Evolutionary conservation across 1,284 basidiomycete species (phyloP).

Genomic region (Fomitopsis palustris): DNA sequence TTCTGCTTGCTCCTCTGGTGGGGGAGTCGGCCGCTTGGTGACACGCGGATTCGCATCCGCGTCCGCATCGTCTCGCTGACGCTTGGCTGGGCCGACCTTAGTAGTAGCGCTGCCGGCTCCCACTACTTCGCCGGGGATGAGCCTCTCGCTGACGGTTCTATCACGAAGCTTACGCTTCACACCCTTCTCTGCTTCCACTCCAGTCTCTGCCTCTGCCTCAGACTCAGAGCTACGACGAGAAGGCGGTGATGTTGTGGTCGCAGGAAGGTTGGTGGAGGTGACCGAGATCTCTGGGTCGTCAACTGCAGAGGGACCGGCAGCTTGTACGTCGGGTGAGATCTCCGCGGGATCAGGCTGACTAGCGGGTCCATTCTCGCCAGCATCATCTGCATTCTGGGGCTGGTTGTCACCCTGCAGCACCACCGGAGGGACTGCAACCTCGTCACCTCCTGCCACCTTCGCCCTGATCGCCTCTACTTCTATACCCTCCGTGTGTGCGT

Average conservation of each 20-base stretch:
- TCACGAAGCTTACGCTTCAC: constrained; percentile 62
- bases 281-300: constrained; percentile 7
- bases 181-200: constrained; percentile 52
- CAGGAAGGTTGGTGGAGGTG: constrained; percentile 1
- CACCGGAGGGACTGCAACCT: constrained; percentile 6
- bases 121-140: constrained; percentile 19
- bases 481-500: background rate
- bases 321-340: constrained; percentile 18
- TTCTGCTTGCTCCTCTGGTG: constrained; percentile 39
- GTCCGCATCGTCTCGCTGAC: constrained; percentile 52
- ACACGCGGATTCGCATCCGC: constrained; percentile 57
- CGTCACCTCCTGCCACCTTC: constrained; percentile 8
- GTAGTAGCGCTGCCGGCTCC: constrained; percentile 7
- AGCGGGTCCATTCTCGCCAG: constrained; percentile 21
- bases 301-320: constrained; percentile 6
- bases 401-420: constrained; percentile 18
- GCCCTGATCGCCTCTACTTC: background rate
- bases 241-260: background rate
- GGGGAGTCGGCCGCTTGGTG: constrained; percentile 63
- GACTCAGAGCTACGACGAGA: constrained; percentile 18
- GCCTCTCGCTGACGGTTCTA: constrained; percentile 36
- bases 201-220: constrained; percentile 41
- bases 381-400: constrained; percentile 16
- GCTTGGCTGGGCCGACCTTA: constrained; percentile 36
- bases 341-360: constrained; percentile 25